These are phyloP conservation scores for Thyridium curvatum DNA, from an alignment of 2,329 filamentous ascomycete species.

Conservation along the genomic window DNA sequence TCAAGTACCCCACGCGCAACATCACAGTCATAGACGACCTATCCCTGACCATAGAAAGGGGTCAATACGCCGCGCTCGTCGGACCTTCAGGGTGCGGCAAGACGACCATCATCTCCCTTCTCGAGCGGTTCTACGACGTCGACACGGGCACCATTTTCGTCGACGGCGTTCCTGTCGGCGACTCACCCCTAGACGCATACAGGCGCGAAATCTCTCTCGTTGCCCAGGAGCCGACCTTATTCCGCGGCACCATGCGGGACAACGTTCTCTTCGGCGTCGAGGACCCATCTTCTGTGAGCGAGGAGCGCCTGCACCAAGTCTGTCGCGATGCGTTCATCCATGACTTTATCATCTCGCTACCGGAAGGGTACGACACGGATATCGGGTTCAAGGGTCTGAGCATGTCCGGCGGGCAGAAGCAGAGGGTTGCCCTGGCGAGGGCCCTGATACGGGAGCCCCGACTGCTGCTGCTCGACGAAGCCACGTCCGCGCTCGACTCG, in stretches of 20 bases:
- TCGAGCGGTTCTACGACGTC: constrained; percentile 53
- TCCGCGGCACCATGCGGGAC: constrained; percentile 34
- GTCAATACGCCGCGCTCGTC: constrained; percentile 46
- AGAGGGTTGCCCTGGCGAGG: constrained; percentile 35
- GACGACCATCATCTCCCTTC: constrained; percentile 37
- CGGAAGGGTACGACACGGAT: constrained; percentile 29
- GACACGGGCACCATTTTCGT: constrained; percentile 38
- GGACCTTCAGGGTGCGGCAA: constrained; percentile 54
- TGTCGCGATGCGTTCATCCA: constrained; percentile 77
- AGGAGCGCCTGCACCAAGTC: constrained; percentile 57
- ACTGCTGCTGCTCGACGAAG: constrained; percentile 37
- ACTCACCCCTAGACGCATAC: constrained; percentile 28
- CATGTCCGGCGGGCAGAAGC: constrained; percentile 38
- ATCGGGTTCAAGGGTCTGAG: constrained; percentile 33
- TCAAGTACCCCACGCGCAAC: constrained; percentile 49
- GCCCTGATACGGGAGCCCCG: constrained; percentile 32
- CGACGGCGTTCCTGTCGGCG: constrained; percentile 39
- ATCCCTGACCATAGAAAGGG: neutral
- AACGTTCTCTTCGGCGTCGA: constrained; percentile 14
- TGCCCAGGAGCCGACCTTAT: constrained; percentile 27
- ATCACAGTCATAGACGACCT: constrained; percentile 27
- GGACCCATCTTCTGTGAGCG: constrained; percentile 16
- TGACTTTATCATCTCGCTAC: constrained; percentile 46
- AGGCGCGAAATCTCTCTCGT: constrained; percentile 11
- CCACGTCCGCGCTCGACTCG: constrained; percentile 36